phyloP scores from a whole-genome alignment of 257 asterid species.

The Nyctanthes arbortristis region DNA sequence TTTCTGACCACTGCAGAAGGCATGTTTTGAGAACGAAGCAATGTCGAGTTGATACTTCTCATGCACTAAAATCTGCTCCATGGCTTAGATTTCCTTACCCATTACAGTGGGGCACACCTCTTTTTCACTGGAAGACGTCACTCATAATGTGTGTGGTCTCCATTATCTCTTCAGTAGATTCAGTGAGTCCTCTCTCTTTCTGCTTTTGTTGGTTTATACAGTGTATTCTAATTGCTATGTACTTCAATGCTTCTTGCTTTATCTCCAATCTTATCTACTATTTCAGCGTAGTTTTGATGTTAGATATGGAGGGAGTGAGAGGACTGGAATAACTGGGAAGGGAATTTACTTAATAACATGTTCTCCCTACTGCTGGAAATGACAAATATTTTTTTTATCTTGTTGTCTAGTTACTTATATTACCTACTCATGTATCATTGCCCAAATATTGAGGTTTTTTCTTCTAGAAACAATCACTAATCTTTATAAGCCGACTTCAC shows the following conservation, averaged over 20 bases:
- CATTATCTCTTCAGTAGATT: slow-evolving; percentile 85
- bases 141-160: slow-evolving; percentile 94
- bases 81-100: slow-evolving; percentile 98
- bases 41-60: slow-evolving; percentile 87
- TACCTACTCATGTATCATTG: no score
- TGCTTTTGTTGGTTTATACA: neutral
- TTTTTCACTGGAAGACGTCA: slow-evolving; percentile 91
- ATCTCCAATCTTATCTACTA: neutral
- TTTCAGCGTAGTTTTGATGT: neutral
- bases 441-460: neutral
- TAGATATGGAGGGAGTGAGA: neutral
- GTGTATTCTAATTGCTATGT: neutral
- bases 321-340: neutral
- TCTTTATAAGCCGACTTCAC: neutral
- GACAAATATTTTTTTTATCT: neutral
- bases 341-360: neutral
- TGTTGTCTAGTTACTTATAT: neutral
- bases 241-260: neutral
- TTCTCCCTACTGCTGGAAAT: neutral
- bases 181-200: slow-evolving; percentile 57
- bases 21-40: slow-evolving; percentile 75
- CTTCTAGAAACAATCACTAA: neutral
- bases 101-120: slow-evolving; percentile 95
- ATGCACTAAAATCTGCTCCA: slow-evolving; percentile 75
- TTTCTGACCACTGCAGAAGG: slow-evolving; percentile 81